Evolutionary conservation across 768 basidiomycete species (phyloP).

Genomic region (Tephrocybe sp.): DNA sequence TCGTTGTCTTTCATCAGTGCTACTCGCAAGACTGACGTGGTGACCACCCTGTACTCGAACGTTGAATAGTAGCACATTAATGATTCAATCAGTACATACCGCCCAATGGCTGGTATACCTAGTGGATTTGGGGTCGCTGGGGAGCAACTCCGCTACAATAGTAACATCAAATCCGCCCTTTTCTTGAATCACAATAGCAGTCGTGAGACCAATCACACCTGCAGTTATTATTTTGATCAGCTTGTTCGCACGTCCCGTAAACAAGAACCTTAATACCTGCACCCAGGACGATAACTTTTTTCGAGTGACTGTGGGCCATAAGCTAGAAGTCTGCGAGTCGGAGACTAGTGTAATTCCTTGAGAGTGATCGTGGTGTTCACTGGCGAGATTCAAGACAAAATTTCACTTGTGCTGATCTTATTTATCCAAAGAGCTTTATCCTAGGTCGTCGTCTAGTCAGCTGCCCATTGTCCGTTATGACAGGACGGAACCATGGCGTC

Average conservation of each 20-base stretch:
- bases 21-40: slow-evolving; percentile 57
- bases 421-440: too few species aligned
- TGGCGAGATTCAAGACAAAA: too few species aligned
- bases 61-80: not conserved
- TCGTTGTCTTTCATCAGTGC: slow-evolving; percentile 44
- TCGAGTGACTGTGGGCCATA: not conserved
- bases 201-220: slow-evolving; percentile 78
- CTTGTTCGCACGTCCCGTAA: not conserved
- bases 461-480: too few species aligned
- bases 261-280: too few species aligned
- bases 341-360: too few species aligned
- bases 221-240: not conserved
- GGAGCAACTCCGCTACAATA: slow-evolving; percentile 66
- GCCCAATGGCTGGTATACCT: slow-evolving; percentile 83
- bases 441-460: too few species aligned
- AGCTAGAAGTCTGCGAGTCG: too few species aligned
- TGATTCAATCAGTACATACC: slow-evolving; percentile 34
- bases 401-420: too few species aligned
- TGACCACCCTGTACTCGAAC: slow-evolving; percentile 62
- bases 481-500: too few species aligned
- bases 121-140: slow-evolving; percentile 64
- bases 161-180: slow-evolving; percentile 58
- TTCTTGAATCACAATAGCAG: slow-evolving; percentile 67
- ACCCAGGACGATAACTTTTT: not conserved
- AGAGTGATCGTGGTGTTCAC: too few species aligned